Evolutionary conservation across 2,329 filamentous ascomycete genomes (phyloP).

Genomic region (Exserohilum rostratum): DNA sequence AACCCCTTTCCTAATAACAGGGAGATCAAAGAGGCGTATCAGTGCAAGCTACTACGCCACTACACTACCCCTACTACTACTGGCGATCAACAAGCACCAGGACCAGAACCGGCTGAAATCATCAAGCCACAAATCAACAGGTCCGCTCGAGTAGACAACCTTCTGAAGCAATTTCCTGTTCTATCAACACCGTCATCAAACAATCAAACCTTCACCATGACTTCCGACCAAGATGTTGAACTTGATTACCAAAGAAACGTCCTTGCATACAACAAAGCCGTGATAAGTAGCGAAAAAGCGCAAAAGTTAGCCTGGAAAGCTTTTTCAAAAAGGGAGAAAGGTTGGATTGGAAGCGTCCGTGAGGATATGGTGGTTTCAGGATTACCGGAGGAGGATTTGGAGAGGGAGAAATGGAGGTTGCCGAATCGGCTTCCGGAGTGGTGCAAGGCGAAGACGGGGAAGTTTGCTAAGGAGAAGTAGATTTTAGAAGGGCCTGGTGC

Average conservation of each 20-base stretch:
- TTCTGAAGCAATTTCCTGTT: conserved; percentile 23
- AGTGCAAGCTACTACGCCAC: conserved; percentile 33
- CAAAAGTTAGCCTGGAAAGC: conserved; percentile 23
- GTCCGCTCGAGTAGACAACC: conserved; percentile 21
- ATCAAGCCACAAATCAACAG: conserved; percentile 24
- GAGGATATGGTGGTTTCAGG: conserved; percentile 28
- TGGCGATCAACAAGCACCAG: too few relatives aligned
- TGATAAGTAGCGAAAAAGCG: conserved; percentile 15
- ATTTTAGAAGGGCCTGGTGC: too few relatives aligned
- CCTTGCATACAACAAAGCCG: conserved; percentile 18
- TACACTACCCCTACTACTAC: too few relatives aligned
- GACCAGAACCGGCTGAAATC: conserved; percentile 2
- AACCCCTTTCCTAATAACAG: conserved; percentile 14
- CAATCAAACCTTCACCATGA: too few relatives aligned
- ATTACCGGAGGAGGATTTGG: too few relatives aligned
- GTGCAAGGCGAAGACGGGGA: conserved; percentile 24
- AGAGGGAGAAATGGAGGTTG: background rate
- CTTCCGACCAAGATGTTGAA: too few relatives aligned
- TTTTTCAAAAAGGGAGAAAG: conserved; percentile 19
- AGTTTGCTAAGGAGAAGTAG: conserved; percentile 9
- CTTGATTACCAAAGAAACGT: too few relatives aligned
- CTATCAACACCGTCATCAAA: background rate
- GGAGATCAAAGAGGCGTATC: conserved; percentile 29
- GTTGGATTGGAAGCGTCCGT: conserved; percentile 11
- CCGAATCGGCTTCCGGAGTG: conserved; percentile 30